Base-by-base conservation (phyloP, 1,139 yeast genomes). In the Geotrichum carabidarum region DNA sequence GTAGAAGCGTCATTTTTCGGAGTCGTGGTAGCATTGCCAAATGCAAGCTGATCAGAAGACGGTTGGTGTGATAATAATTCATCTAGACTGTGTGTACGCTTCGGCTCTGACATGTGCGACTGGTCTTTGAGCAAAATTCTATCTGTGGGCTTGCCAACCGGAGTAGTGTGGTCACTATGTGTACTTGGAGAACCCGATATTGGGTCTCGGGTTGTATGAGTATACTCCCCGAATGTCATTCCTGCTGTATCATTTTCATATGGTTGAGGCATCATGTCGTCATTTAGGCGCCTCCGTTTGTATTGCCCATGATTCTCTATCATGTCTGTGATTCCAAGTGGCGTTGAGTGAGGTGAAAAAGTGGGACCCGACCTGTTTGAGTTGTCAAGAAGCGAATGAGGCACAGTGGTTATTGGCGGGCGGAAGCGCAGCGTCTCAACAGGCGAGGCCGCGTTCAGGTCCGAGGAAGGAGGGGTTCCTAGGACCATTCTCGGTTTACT, bases 291-390 rank as follows among this genome's bases (percentile, higher is more conserved):
- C n/a, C 8, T 48, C 8, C 27, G 45, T 18, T 14, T 27, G 31
- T 46, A 11, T 9, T 36, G 18, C 8, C 17, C 22, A 36, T 18
- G 14, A 36, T 37, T 37, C 18, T 37, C 40, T 2, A 50, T 50
- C 36, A 50, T 50, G 17, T 43, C 43, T n/a, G 37, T 6, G 31
- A 50, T 50, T 9, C 53, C 53, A 8, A 50, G 44, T 5, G 43
- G 43, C n/a, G 44, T 35, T 8, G 38, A 15, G 34, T 36, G 38
- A 18, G 22, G 14, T 9, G 45, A 34, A 12, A 22, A 17, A 38
- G 44, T 27, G 18, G 36, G 22, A 17, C 17, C 11, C 45, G 37
- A 34, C 6, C 37, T n/a, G 14, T 34, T 6, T 34, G 37, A 11
- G 37, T 22, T 22, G 27, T 22, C 27, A 22, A 22, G 27, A 3